phyloP scores from a whole-genome alignment of 1,284 basidiomycete genomes.

The Inonotus hispidus region DNA sequence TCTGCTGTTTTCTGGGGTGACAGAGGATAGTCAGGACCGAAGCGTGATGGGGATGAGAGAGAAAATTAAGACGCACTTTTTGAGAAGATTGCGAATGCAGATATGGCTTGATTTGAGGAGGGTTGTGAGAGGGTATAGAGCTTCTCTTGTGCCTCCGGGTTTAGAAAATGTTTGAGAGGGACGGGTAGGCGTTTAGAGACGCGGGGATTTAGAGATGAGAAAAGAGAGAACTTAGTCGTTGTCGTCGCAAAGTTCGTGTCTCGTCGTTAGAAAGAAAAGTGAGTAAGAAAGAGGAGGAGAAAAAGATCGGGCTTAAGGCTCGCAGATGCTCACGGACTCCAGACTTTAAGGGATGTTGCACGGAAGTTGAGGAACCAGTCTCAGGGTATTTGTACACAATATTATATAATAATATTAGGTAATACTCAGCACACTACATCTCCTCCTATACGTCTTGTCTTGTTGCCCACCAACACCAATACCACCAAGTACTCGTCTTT shows the following conservation, averaged over 20 bases:
- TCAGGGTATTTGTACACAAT: not conserved
- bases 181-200: constrained; percentile 24
- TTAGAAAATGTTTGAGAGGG: constrained; percentile 24
- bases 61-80: constrained; percentile 1
- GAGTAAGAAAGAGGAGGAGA: not conserved
- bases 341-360: not conserved
- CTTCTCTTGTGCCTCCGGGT: constrained; percentile 5
- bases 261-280: constrained; percentile 45
- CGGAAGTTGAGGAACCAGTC: not conserved
- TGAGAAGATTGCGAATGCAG: not conserved
- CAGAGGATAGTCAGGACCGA: not conserved
- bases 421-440: no score
- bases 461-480: not conserved
- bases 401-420: not conserved
- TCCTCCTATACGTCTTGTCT: no score
- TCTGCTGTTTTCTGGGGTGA: not conserved
- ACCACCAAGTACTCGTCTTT: not conserved
- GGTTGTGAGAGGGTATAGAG: not conserved
- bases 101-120: not conserved
- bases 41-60: constrained; percentile 19
- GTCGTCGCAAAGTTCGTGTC: constrained; percentile 62
- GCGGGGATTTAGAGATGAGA: constrained; percentile 24
- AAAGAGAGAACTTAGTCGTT: constrained; percentile 35
- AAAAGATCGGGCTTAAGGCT: not conserved
- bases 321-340: constrained; percentile 2